Evolutionary conservation across 169 alveolate species (phyloP), one percentile per base, ranked within the genome.

Genomic region (Eimeria praecox): DNA sequence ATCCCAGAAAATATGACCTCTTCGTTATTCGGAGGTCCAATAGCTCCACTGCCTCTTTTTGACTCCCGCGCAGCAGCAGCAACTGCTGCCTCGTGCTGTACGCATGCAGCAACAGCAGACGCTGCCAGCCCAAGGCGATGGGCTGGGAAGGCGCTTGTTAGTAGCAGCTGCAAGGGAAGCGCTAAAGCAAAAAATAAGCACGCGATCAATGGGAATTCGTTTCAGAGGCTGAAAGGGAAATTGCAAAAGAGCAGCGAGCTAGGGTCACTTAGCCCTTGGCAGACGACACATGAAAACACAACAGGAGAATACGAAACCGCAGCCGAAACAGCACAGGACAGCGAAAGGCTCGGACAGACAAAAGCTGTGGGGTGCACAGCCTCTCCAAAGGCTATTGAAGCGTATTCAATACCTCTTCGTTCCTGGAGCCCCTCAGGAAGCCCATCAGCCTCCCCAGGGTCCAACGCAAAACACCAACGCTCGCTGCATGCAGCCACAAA

Each of bases 51-150:
- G 30, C 92, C 92, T 10, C 92, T 86, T 22, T 86, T 86, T 24
- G 78, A 86, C 78, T 86, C 92, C 40, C 75, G 92, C 10, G 92
- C 92, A 0, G 92, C 92, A 35, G 78, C 92, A 56, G 92, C 92
- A 59, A 59, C 80, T n/a, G 92, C 92, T 35, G 92, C 92, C 27
- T 54, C 92, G 27, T 54, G 92, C 56, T 56, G 92, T 49, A 86
- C 78, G 44, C 77, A 86, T 69, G 92, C 92, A 59, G 92, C 92
- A 44, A 86, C 82, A 9, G 92, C 92, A 38, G 92, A 86, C 78
- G 92, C 78, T 35, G 80, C 92, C 20, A 86, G 92, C 59, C 92
- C 92, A 6, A 35, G 56, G 27, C n/a, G 75, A 46, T 86, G 92
- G 92, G 78, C 82, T 14, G 56, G 92, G 46, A 86, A 30, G 56